These are phyloP conservation scores for Ustulina deusta DNA, from an alignment of 2,329 filamentous ascomycete genomes.

Conservation along the genomic window DNA sequence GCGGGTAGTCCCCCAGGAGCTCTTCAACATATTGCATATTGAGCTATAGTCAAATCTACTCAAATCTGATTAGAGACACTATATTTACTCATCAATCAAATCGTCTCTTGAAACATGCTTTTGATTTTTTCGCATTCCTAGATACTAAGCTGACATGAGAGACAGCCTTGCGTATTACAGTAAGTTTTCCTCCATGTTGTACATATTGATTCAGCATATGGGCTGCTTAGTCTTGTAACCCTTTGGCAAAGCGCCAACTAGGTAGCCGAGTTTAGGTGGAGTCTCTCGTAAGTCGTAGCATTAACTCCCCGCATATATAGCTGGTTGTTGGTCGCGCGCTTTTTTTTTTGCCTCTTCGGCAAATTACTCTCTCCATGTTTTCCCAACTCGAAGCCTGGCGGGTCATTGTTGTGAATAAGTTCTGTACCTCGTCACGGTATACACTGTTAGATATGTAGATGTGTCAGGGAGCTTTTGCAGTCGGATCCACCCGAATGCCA, in stretches of 20 bases:
- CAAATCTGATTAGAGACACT: conserved; percentile 35
- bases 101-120: conserved; percentile 14
- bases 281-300: background rate
- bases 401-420: background rate
- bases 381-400: conserved; percentile 22
- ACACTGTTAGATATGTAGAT: background rate
- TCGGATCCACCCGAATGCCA: background rate
- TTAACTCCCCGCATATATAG: conserved; percentile 7
- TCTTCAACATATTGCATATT: conserved; percentile 32
- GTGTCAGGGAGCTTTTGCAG: conserved; percentile 1
- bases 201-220: background rate
- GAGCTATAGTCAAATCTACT: conserved; percentile 33
- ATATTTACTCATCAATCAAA: conserved; percentile 35
- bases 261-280: conserved; percentile 3
- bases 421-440: background rate
- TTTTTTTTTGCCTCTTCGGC: conserved; percentile 22
- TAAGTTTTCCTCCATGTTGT: background rate
- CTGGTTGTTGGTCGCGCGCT: conserved; percentile 3
- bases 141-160: conserved; percentile 3
- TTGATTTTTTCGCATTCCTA: background rate
- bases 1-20: conserved; percentile 15
- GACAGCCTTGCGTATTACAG: conserved; percentile 10
- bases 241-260: conserved; percentile 18
- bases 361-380: background rate
- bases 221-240: background rate